A percentile compares a stretch with the other conserved stretches of the same genome.
phyloP scores from a whole-genome alignment of 257 asterid genomes.

The Fraxinus quadrangulata region DNA sequence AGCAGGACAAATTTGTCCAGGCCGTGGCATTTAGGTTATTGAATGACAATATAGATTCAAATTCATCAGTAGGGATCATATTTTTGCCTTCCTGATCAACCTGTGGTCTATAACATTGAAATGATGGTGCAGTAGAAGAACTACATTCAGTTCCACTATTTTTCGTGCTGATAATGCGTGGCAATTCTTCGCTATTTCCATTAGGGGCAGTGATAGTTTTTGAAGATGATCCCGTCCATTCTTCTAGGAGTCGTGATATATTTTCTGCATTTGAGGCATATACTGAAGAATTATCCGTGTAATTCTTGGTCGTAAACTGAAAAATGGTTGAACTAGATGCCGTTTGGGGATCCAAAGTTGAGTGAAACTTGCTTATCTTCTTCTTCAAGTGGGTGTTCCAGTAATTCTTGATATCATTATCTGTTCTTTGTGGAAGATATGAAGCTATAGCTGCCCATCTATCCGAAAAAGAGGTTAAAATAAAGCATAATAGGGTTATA shows the following conservation, averaged over 20 bases:
- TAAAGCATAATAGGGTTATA: neutral
- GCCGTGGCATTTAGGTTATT: conserved; percentile 35
- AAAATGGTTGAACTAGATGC: conserved; percentile 28
- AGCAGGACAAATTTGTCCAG: conserved; percentile 8
- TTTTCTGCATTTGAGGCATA: conserved; percentile 89
- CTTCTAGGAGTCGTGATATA: conserved; percentile 83
- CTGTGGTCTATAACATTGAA: conserved; percentile 40
- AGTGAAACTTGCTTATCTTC: conserved; percentile 65
- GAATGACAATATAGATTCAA: conserved; percentile 45
- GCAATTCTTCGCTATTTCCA: neutral
- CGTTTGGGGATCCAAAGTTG: conserved; percentile 43
- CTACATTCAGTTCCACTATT: neutral
- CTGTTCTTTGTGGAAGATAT: conserved; percentile 90
- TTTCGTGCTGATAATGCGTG: neutral
- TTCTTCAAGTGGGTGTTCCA: conserved; percentile 98
- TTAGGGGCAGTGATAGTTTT: neutral
- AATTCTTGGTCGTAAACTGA: conserved; percentile 39
- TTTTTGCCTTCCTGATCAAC: conserved; percentile 19
- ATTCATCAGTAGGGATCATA: conserved; percentile 36
- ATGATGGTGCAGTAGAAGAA: conserved; percentile 14
- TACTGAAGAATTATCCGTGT: conserved; percentile 41
- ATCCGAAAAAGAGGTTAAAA: neutral
- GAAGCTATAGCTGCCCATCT: conserved; percentile 99
- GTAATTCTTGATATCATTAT: conserved; percentile 91
- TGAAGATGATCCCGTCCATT: conserved; percentile 78